Conservation (phyloP, 139 green algal species). For the Chlorella sp. region DNA sequence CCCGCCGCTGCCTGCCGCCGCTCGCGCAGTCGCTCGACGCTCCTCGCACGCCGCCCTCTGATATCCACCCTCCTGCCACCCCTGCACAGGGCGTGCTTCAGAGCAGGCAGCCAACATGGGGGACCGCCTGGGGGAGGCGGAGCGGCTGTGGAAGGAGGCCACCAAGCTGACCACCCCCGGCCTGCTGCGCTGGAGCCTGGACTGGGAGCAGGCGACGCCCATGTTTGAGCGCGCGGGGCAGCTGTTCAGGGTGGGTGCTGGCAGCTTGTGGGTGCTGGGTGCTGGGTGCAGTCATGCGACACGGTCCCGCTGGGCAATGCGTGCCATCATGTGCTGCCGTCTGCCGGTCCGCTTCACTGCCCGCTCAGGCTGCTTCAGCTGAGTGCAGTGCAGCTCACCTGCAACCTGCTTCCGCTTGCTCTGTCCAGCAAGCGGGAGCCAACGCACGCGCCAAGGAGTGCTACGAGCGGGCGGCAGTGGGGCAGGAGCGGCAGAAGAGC, state of each 20-base stretch:
- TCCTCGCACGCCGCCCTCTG: too few species aligned
- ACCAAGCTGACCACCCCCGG: conserved; percentile 61
- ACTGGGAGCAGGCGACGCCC: conserved; percentile 77
- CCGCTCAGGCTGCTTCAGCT: too few species aligned
- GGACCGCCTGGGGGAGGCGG: conserved; percentile 40
- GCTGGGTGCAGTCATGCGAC: too few species aligned
- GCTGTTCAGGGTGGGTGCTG: conserved; percentile 67
- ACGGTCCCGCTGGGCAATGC: too few species aligned
- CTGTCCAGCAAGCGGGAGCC: conserved; percentile 59
- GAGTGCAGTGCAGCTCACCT: too few species aligned
- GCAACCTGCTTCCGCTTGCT: not conserved
- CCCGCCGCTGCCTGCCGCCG: too few species aligned
- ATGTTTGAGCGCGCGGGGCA: conserved; percentile 73
- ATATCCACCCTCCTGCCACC: too few species aligned
- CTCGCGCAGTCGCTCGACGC: too few species aligned
- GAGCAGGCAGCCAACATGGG: not conserved
- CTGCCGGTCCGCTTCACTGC: too few species aligned
- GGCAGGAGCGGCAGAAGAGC: conserved; percentile 71
- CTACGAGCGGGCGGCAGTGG: conserved; percentile 72
- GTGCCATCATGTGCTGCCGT: too few species aligned
- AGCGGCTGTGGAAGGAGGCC: conserved; percentile 71
- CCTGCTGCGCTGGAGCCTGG: conserved; percentile 69
- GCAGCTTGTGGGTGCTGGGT: not conserved
- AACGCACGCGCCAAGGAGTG: conserved; percentile 58
- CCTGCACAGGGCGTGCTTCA: too few species aligned